phyloP scores from a whole-genome alignment of 768 basidiomycete genomes.

The Polyporus arcularius region DNA sequence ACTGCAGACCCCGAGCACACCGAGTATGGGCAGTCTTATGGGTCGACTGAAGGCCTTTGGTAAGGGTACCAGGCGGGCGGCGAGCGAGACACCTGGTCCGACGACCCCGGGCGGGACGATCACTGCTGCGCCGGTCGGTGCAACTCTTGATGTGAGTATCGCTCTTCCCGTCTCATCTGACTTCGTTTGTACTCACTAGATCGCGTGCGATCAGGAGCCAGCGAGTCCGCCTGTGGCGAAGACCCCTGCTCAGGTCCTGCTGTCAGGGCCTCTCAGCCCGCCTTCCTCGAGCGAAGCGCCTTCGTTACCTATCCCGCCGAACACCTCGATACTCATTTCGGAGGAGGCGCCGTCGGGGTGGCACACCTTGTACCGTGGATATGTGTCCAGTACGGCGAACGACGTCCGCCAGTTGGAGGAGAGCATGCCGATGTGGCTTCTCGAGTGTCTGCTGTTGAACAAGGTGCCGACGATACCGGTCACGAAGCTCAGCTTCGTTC shows the following conservation, averaged over 20 bases:
- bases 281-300: conserved; percentile 77
- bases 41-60: conserved; percentile 78
- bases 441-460: conserved; percentile 81
- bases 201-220: conserved; percentile 11
- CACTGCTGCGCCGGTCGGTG: conserved; percentile 1
- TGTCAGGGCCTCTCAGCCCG: conserved; percentile 60
- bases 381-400: conserved; percentile 55
- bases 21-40: conserved; percentile 61
- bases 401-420: conserved; percentile 66
- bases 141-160: conserved; percentile 30
- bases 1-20: conserved; percentile 49
- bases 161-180: background rate
- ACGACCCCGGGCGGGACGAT: conserved; percentile 21
- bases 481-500: conserved; percentile 85
- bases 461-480: conserved; percentile 52
- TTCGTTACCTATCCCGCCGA: conserved; percentile 53
- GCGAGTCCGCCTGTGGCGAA: conserved; percentile 32
- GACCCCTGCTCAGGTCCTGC: conserved; percentile 55
- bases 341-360: conserved; percentile 80
- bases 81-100: conserved; percentile 27
- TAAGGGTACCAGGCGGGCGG: conserved; percentile 48
- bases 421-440: conserved; percentile 82
- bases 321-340: conserved; percentile 72
- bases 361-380: conserved; percentile 75
- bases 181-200: background rate